Percentiles rank a stretch among this genome's conserved stretches.
Evolutionary conservation across 805 yeast species (phyloP).

Genomic region (Candida saitoana): DNA sequence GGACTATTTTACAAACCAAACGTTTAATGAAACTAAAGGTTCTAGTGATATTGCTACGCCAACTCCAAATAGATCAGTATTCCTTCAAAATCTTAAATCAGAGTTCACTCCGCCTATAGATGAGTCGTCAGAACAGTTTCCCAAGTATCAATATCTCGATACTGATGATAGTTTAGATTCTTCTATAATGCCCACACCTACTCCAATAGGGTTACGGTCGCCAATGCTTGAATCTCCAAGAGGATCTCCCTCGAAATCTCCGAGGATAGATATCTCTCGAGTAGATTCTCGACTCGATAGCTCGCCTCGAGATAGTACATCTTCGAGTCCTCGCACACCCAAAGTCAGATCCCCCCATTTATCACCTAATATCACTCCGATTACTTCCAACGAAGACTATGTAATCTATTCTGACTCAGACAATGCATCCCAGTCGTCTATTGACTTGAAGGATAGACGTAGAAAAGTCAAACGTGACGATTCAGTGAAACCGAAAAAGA

Average conservation of each 20-base stretch:
- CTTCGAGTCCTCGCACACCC: conserved; percentile 1
- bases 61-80: neutral
- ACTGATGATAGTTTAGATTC: conserved; percentile 2
- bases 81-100: neutral
- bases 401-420: conserved; percentile 36
- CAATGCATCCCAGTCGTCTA: conserved; percentile 28
- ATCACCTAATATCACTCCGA: conserved; percentile 21
- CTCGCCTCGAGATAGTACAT: too few species aligned
- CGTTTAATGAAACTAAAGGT: neutral
- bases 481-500: conserved; percentile 17
- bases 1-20: too few species aligned
- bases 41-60: neutral
- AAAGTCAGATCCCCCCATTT: conserved; percentile 13
- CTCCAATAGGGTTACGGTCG: conserved; percentile 1
- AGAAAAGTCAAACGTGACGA: conserved; percentile 9
- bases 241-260: conserved; percentile 7
- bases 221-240: conserved; percentile 10
- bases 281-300: too few species aligned
- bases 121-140: neutral
- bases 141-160: neutral
- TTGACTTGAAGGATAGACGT: conserved; percentile 14
- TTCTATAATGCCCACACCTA: conserved; percentile 9
- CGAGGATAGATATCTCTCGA: conserved; percentile 4
- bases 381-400: conserved; percentile 24
- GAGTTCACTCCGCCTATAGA: neutral